phyloP scores from a whole-genome alignment of 768 basidiomycete species.

The Rhodotorula sphaerocarpa region DNA sequence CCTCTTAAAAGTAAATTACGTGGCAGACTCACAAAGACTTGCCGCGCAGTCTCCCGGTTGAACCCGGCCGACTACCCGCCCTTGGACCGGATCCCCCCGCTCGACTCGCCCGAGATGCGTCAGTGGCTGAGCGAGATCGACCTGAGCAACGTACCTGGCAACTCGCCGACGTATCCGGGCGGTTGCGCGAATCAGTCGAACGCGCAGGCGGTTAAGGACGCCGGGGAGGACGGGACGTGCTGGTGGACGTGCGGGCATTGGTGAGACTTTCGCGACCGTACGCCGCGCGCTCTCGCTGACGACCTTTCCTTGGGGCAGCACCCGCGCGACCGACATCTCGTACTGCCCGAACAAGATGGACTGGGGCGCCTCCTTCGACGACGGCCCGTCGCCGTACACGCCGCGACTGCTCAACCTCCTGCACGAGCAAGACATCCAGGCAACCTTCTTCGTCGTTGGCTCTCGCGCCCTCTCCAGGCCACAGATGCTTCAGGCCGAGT shows the following conservation, averaged over 20 bases:
- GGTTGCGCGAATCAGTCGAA: slow-evolving; percentile 57
- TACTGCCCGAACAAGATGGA: slow-evolving; percentile 60
- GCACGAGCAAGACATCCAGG: slow-evolving; percentile 55
- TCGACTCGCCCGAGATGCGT: slow-evolving; percentile 58
- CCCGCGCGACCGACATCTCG: slow-evolving; percentile 58
- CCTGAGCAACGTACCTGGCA: slow-evolving; percentile 55
- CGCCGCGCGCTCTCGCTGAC: slow-evolving; percentile 55
- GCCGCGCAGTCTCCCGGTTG: slow-evolving; percentile 41
- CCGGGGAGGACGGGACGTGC: slow-evolving; percentile 57
- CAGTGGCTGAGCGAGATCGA: slow-evolving; percentile 70
- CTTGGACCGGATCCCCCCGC: slow-evolving; percentile 56
- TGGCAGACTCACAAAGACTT: background rate
- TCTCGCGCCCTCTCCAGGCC: slow-evolving; percentile 72
- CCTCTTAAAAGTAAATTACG: too few relatives aligned
- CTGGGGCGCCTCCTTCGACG: slow-evolving; percentile 55
- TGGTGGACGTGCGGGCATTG: slow-evolving; percentile 88
- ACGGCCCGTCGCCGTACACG: slow-evolving; percentile 73
- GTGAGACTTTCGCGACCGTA: slow-evolving; percentile 36
- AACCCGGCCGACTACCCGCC: slow-evolving; percentile 55
- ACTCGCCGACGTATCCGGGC: slow-evolving; percentile 60
- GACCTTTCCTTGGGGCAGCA: slow-evolving; percentile 67
- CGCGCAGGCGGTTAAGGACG: slow-evolving; percentile 46
- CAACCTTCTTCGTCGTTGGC: slow-evolving; percentile 83
- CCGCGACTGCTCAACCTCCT: slow-evolving; percentile 65
- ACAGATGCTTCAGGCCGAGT: slow-evolving; percentile 61